These are phyloP conservation scores for Cercis canadensis DNA, from an alignment of 306 rosid species.

Conservation along the genomic window DNA sequence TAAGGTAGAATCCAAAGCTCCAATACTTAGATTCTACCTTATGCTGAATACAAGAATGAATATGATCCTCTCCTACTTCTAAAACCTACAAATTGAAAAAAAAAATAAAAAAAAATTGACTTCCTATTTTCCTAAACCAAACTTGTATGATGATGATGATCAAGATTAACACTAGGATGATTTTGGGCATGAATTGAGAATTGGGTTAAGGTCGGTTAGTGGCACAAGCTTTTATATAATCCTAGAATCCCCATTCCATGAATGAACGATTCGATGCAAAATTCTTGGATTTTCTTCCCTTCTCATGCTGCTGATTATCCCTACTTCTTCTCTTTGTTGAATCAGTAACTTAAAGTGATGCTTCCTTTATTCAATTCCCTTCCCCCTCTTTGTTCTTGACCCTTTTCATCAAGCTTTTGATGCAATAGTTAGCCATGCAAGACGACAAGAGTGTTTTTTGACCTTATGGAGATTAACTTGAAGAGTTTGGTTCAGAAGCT, in stretches of 20 bases:
- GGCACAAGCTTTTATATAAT: slow-evolving; percentile 35
- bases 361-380: slow-evolving; percentile 19
- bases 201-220: slow-evolving; percentile 38
- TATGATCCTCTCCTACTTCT: slow-evolving; percentile 46
- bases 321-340: slow-evolving; percentile 27
- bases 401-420: slow-evolving; percentile 35
- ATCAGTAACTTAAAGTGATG: slow-evolving; percentile 22
- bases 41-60: slow-evolving; percentile 43
- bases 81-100: slow-evolving; percentile 33
- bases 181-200: slow-evolving; percentile 35
- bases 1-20: slow-evolving; percentile 86
- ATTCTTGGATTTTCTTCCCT: slow-evolving; percentile 32
- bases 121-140: slow-evolving; percentile 33
- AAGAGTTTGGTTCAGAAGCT: slow-evolving; percentile 61
- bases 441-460: slow-evolving; percentile 21
- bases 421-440: slow-evolving; percentile 53
- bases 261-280: slow-evolving; percentile 24
- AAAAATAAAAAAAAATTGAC: neutral
- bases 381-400: slow-evolving; percentile 12
- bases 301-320: slow-evolving; percentile 32
- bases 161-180: slow-evolving; percentile 26
- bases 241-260: slow-evolving; percentile 40
- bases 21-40: slow-evolving; percentile 55
- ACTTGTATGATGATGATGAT: slow-evolving; percentile 33
- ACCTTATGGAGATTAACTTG: slow-evolving; percentile 45